Percentiles rank a stretch among this genome's conserved stretches.
These are phyloP conservation scores for Eudorina sp. DNA, from an alignment of 139 green algal genomes.

Conservation along the genomic window DNA sequence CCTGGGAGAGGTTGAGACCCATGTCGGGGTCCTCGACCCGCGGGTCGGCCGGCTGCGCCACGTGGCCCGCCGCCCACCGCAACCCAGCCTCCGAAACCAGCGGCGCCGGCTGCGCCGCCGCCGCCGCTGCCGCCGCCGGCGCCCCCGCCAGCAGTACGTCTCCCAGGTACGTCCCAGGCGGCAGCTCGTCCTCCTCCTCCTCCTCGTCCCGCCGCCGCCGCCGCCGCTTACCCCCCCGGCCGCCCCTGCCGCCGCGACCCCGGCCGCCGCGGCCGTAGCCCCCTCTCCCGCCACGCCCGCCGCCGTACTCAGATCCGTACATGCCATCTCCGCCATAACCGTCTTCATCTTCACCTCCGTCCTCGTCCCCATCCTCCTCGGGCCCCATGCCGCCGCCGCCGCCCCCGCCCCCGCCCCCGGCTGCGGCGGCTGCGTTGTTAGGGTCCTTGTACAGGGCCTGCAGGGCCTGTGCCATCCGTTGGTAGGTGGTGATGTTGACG, in stretches of 20 bases:
- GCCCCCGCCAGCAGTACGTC: slow-evolving; percentile 31
- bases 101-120: slow-evolving; percentile 18
- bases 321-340: not conserved
- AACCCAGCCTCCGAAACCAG: slow-evolving; percentile 1
- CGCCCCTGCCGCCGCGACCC: not conserved
- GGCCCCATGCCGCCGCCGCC: not conserved
- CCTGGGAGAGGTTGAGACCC: slow-evolving; percentile 48
- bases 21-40: not conserved
- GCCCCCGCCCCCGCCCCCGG: not conserved
- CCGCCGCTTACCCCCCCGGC: slow-evolving; percentile 21
- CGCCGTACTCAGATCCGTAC: no score
- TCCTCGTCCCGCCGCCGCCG: slow-evolving; percentile 17
- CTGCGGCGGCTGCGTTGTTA: not conserved
- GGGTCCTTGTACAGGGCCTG: slow-evolving; percentile 52
- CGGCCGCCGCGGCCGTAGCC: not conserved
- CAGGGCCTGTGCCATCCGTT: slow-evolving; percentile 53
- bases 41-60: not conserved
- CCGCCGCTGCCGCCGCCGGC: not conserved
- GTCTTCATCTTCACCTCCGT: not conserved
- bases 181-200: slow-evolving; percentile 49
- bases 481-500: slow-evolving; percentile 56
- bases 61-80: slow-evolving; percentile 34
- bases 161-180: not conserved
- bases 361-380: slow-evolving; percentile 4
- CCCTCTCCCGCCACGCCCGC: not conserved